Evolutionary conservation across 225 moss, liverwort and hornwort genomes (phyloP), one percentile per base, ranked within the genome.

Genomic region (Bryum argenteum): DNA sequence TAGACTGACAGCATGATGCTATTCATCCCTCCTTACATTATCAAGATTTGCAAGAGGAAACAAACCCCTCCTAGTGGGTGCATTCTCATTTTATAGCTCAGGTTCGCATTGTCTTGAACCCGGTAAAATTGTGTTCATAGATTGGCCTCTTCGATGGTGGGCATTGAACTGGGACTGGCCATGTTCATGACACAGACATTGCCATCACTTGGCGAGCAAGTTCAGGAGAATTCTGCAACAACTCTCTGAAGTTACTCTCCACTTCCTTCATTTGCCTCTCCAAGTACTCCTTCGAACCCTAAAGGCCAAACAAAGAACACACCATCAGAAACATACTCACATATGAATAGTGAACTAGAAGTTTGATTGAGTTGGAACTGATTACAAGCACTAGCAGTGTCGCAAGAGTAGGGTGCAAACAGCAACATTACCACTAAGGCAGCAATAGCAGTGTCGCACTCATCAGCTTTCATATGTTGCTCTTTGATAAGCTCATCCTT

Each of bases 211-310:
- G 96, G 37, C 90, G 85, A 38, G 96, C 94, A 74, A 97, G 89
- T 43, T 89, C 93, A 14, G 96, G 96, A 48, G 94, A 93, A 71
- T 94, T 94, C 77, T 94, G 96, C 66, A 97, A 72, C 61, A 97
- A 73, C 79, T 97, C 96, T 75, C 93, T 89, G 57, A 97, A 97
- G 82, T 90, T 91, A 60, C 96, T 82, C 71, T 97, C 96, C 45
- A 97, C 94, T 21, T 97, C 96, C 86, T 94, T 94, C 96, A 97
- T 89, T 73, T 94, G 91, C 75, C 93, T 85, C 75, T 97, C 96
- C 80, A 97, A 67, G 76, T 97, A 97, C 53, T 92, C 91, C 77
- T 97, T 97, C 5, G 91, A 90, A 64, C 75, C 80, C 96, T 96
- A 69, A 19, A 70, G 17, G 26, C 6, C 79, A 74, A 74, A 39